These are phyloP conservation scores for Medicago ruthenica DNA, from an alignment of 306 rosid genomes.

Conservation along the genomic window DNA sequence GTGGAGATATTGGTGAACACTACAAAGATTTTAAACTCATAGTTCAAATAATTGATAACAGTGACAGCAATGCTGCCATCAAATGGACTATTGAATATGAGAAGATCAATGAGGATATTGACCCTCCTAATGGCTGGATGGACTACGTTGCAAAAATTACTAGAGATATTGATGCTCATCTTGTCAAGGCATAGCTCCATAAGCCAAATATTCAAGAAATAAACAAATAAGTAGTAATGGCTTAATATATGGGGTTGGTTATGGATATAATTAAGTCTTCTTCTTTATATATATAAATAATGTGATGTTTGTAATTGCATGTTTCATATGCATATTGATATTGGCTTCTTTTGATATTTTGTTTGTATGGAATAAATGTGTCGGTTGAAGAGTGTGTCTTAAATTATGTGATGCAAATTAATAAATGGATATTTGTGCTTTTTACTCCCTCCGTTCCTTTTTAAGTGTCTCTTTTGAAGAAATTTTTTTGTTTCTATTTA, in stretches of 20 bases:
- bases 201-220: too few species aligned
- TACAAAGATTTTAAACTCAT: background rate
- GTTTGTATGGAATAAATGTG: background rate
- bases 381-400: background rate
- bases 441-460: too few species aligned
- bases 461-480: too few species aligned
- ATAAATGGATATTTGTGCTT: background rate
- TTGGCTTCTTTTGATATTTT: too few species aligned
- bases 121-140: slow-evolving; percentile 36
- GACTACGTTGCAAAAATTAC: background rate
- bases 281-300: too few species aligned
- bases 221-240: too few species aligned
- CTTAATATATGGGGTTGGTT: too few species aligned
- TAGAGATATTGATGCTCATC: slow-evolving; percentile 34
- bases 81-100: slow-evolving; percentile 47
- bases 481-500: too few species aligned
- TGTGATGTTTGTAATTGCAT: too few species aligned
- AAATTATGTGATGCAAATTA: background rate
- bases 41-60: background rate
- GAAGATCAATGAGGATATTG: slow-evolving; percentile 29
- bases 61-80: background rate
- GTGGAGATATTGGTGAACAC: background rate
- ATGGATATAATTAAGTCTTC: too few species aligned
- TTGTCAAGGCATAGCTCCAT: background rate
- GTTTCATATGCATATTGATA: too few species aligned